Base-by-base conservation (phyloP, 208 protist genomes). In the Leishmania arabica region DNA sequence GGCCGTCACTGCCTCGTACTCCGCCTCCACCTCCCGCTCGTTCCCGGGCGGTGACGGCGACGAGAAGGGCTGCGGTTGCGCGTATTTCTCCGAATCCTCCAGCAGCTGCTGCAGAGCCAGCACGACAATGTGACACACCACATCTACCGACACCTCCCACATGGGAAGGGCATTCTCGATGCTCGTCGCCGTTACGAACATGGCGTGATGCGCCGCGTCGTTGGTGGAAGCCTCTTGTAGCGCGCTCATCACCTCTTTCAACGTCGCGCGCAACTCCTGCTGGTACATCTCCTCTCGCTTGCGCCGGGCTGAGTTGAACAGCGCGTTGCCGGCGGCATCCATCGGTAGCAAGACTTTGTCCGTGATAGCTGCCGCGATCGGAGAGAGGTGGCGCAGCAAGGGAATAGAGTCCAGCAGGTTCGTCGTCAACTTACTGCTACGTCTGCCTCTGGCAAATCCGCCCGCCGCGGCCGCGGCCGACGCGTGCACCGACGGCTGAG, bases 91-190 rank as follows among this genome's bases (percentile, higher is more conserved):
- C 24, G 91, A 81, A 21, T 88, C 84, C 37, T 89, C 87, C 24
- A 87, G 85, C 21, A 94, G 51, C 58, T 86, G 83, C 11, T 82
- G 79, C 40, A 94, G 72, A 5, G 89, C 82, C 31, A 82, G 73
- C 45, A 92, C 66, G 40, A 91, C 82, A 19, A 87, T 73, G 74
- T 83, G 77, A 49, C 84, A 88, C 53, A 91, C 54, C 9, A 91
- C 47, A 69, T 91, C 87, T 56, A 95, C 90, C 40, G 93, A 92
- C 51, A 97, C 86, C 40, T 92, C 89, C 92, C 93, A 97, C 93
- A 97, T 97, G n/a, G 92, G 93, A 66, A 97, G 82, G n/a, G 93
- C 92, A 77, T 94, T 89, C 77, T 97, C 90, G 70, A 97, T 93
- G 73, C 85, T 93, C 51, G 88, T 93, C 40, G 93, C 93, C 40